Conservation (phyloP, 225 moss, liverwort and hornwort genomes). For the Bryum argenteum region DNA sequence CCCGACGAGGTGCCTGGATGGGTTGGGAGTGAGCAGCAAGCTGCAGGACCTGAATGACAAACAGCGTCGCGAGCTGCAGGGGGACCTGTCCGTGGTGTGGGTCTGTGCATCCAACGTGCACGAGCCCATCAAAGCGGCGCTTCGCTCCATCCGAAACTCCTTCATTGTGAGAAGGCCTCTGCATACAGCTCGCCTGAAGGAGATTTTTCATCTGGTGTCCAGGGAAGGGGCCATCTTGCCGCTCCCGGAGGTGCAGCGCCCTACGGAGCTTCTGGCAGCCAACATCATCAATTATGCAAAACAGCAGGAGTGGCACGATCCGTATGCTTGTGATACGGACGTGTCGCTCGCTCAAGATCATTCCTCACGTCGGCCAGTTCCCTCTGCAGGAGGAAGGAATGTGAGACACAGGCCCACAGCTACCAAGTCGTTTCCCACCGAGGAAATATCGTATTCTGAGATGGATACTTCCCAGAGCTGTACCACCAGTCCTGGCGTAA, state of each 20-base stretch:
- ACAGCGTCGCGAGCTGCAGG: conserved; percentile 33
- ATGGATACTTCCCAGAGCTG: conserved; percentile 37
- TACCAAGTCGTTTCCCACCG: conserved; percentile 43
- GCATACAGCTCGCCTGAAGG: conserved; percentile 69
- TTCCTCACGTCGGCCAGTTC: conserved; percentile 20
- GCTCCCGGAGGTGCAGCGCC: conserved; percentile 28
- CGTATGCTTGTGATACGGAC: conserved; percentile 48
- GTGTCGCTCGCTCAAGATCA: conserved; percentile 34
- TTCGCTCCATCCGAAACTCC: conserved; percentile 61
- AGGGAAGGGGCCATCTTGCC: conserved; percentile 29
- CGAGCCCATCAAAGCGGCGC: conserved; percentile 59
- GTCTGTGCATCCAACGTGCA: conserved; percentile 69
- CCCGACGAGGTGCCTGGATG: conserved; percentile 37
- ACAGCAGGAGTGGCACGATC: conserved; percentile 62
- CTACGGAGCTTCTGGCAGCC: conserved; percentile 38
- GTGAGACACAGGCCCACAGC: conserved; percentile 40
- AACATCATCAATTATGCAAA: conserved; percentile 56
- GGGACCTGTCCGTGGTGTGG: conserved; percentile 62
- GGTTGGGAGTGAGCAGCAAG: conserved; percentile 50
- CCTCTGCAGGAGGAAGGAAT: conserved; percentile 37
- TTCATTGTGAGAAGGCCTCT: conserved; percentile 68
- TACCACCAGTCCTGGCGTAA: neutral
- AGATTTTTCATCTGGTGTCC: conserved; percentile 63
- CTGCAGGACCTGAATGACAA: conserved; percentile 42
- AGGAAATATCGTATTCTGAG: conserved; percentile 50